phyloP scores from a whole-genome alignment of 352 stramenopile genomes.

The Phytophthora lateralis region DNA sequence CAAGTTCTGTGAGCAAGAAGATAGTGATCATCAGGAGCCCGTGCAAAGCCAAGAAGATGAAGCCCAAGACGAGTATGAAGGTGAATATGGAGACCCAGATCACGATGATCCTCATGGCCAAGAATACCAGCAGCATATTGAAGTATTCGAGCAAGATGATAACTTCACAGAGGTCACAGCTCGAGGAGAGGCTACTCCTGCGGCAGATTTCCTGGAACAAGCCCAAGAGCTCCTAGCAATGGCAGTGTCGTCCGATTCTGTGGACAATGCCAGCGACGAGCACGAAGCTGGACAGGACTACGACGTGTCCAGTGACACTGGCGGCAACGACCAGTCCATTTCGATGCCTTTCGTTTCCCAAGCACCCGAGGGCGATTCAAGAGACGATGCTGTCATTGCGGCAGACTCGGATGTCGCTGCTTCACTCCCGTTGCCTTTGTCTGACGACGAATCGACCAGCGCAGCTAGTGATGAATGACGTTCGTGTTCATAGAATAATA shows the following conservation, averaged over 20 bases:
- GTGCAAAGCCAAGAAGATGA: conserved; percentile 9
- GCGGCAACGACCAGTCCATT: conserved; percentile 8
- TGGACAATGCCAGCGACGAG: conserved; percentile 13
- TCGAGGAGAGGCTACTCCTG: background rate
- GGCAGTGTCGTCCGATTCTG: conserved; percentile 9
- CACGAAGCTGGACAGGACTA: conserved; percentile 3
- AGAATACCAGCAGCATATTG: background rate
- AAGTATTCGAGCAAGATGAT: background rate
- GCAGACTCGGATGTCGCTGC: conserved; percentile 21
- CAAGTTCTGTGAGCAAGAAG: background rate
- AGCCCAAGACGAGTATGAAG: conserved; percentile 16
- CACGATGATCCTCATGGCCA: background rate
- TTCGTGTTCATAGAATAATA: conserved; percentile 13
- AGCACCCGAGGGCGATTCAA: conserved; percentile 12
- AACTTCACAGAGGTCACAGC: background rate
- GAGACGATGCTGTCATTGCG: conserved; percentile 10
- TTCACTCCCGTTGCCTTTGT: conserved; percentile 14
- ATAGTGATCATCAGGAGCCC: background rate
- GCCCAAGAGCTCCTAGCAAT: conserved; percentile 24
- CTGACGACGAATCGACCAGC: conserved; percentile 19
- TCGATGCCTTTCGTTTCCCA: conserved; percentile 4
- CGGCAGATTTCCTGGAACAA: conserved; percentile 16
- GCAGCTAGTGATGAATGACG: conserved; percentile 18
- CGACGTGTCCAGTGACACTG: conserved; percentile 3
- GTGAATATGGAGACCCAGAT: conserved; percentile 20